Evolutionary conservation across 352 stramenopile genomes (phyloP), one percentile per base, ranked within the genome.

Genomic region (Pythium volutum): DNA sequence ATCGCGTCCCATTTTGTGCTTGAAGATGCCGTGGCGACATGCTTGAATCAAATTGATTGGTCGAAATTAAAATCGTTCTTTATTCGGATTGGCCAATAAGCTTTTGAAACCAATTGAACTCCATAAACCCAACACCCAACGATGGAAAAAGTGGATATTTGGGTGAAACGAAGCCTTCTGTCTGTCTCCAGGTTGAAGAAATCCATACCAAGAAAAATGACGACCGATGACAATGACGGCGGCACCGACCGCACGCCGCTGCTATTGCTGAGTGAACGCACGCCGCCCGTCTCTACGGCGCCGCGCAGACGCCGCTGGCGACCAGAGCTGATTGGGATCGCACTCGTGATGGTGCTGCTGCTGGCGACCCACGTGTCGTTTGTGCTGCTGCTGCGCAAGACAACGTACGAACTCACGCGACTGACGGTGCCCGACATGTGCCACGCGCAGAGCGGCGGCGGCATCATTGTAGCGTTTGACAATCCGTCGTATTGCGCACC

Each of bases 401-500:
- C 82, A 25, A 81, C 70, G 20, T 72, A 82, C 47, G 62, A 70
- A 27, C 54, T 94, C 23, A 64, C 79, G 23, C 71, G 78, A 43
- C 65, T 92, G 22, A 89, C 75, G 26, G 49, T 94, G 11, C 81
- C 84, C 2, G 84, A 94, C 23, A 52, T 94, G 47, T 94, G 84
- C 52, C 81, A 91, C 55, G 43, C 48, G 15, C 66, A 67, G 15
- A 84, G 76, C 20, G 52, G 71, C 6, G 84, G 82, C 22, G 70
- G 81, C 29, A 56, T 84, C 25, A 59, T 88, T 16, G 23, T 94
- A 34, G 62, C 77, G 55, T 79, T 91, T 55, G 60, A 81, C 26
- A 94, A 94, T 52, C 84, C 84, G 55, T 92, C 82, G 31, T 92
- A 89, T 51, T 94, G 84, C 62, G 74, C 76, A 29, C 84, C 84